A percentile compares a stretch with the other conserved stretches of the same genome.
These are phyloP conservation scores for Pseudocercospora macadamiae DNA, from an alignment of 2,329 filamentous ascomycete genomes.

Conservation along the genomic window DNA sequence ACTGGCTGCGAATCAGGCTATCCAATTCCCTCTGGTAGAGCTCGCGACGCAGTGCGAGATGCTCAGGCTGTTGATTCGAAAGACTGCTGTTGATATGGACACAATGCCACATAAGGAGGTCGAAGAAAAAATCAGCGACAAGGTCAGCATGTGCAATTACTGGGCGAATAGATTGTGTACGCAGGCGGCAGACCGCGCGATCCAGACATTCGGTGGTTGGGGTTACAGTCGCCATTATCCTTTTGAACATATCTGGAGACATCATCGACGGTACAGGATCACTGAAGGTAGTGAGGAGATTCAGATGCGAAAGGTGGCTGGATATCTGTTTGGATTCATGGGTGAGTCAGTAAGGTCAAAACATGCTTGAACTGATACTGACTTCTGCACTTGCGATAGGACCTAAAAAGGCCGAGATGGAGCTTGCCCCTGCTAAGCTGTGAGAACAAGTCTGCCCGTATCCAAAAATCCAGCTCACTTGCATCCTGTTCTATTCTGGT, in stretches of 20 bases:
- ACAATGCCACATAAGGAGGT: slow-evolving; percentile 57
- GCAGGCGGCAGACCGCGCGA: slow-evolving; percentile 64
- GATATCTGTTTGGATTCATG: slow-evolving; percentile 60
- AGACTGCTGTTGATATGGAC: slow-evolving; percentile 66
- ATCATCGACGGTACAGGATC: slow-evolving; percentile 65
- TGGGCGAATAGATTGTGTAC: slow-evolving; percentile 65
- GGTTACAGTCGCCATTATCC: slow-evolving; percentile 51
- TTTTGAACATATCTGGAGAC: slow-evolving; percentile 42
- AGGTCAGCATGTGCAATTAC: slow-evolving; percentile 69
- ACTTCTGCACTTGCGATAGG: background rate
- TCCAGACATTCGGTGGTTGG: slow-evolving; percentile 64
- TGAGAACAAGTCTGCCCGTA: too few relatives aligned
- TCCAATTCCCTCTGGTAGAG: slow-evolving; percentile 67
- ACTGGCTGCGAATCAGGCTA: slow-evolving; percentile 62
- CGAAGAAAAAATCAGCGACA: slow-evolving; percentile 62
- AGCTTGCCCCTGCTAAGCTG: slow-evolving; percentile 23
- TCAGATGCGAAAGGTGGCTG: slow-evolving; percentile 67
- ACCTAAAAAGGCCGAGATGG: slow-evolving; percentile 41
- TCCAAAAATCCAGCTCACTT: too few relatives aligned
- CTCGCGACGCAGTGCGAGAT: slow-evolving; percentile 65
- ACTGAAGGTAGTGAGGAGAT: slow-evolving; percentile 68
- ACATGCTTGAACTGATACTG: background rate
- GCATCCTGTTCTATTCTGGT: too few relatives aligned
- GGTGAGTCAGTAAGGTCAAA: slow-evolving; percentile 28
- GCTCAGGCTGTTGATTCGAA: slow-evolving; percentile 62